These are phyloP conservation scores for Eutypella sp. DNA, from an alignment of 2,329 filamentous ascomycete genomes.

Conservation along the genomic window DNA sequence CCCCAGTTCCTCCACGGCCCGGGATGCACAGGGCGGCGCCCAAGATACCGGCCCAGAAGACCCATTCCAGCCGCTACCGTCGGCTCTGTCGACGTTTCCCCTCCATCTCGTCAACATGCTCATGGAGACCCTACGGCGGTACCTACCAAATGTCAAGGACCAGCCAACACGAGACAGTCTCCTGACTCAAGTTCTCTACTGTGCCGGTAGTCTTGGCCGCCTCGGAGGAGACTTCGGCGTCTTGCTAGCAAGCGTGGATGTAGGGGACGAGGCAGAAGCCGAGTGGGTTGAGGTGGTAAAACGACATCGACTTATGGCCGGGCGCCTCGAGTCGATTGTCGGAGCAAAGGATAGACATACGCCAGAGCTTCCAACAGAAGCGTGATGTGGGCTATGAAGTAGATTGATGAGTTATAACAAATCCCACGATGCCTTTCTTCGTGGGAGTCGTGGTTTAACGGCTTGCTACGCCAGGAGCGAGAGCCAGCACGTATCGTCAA, in stretches of 20 bases:
- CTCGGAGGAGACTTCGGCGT: conserved; percentile 91
- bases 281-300: conserved; percentile 89
- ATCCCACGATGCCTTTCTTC: neutral
- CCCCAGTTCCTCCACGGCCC: conserved; percentile 36
- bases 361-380: conserved; percentile 7
- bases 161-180: conserved; percentile 78
- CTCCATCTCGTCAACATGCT: conserved; percentile 78
- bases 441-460: too few species aligned
- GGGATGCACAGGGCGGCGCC: conserved; percentile 8
- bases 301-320: conserved; percentile 79
- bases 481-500: too few species aligned
- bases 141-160: conserved; percentile 78
- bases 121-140: conserved; percentile 66
- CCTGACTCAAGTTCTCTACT: conserved; percentile 88
- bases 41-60: conserved; percentile 23
- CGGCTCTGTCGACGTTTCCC: conserved; percentile 77
- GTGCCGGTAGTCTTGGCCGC: conserved; percentile 82
- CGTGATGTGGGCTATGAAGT: too few species aligned
- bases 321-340: conserved; percentile 66
- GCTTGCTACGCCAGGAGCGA: too few species aligned
- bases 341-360: conserved; percentile 42
- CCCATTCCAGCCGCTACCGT: conserved; percentile 59
- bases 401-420: too few species aligned
- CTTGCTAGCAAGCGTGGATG: conserved; percentile 63
- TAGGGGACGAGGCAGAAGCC: conserved; percentile 42